Evolutionary conservation across 768 basidiomycete genomes (phyloP).

Genomic region (Tricholoma furcatifolium): DNA sequence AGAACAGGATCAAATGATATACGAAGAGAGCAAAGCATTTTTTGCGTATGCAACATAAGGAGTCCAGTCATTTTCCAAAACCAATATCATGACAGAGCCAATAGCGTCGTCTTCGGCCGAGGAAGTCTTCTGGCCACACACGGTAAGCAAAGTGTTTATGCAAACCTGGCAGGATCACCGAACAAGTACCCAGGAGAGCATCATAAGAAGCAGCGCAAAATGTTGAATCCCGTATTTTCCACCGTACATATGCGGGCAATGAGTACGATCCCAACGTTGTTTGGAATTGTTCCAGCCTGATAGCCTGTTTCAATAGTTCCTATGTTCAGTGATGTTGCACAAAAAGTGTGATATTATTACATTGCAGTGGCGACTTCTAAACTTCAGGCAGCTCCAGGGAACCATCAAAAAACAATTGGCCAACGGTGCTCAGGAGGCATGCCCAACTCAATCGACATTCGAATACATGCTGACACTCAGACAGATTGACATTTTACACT

Average conservation of each 20-base stretch:
- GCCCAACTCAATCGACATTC: not conserved
- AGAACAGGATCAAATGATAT: constrained; percentile 14
- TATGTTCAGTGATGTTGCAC: constrained; percentile 17
- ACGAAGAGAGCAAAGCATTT: constrained; percentile 14
- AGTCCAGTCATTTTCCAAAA: not conserved
- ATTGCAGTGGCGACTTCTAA: not conserved
- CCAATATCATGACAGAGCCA: not conserved
- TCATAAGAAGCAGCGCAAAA: constrained; percentile 18
- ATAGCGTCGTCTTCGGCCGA: constrained; percentile 8
- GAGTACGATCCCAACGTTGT: constrained; percentile 5
- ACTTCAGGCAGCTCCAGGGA: constrained; percentile 1
- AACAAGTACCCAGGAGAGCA: constrained; percentile 4
- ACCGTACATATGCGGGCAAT: constrained; percentile 18
- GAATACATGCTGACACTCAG: not conserved
- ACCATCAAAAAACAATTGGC: constrained; percentile 2
- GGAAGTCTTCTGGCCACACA: constrained; percentile 12
- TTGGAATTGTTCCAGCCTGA: not conserved
- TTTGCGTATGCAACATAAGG: constrained; percentile 6
- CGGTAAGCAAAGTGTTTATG: constrained; percentile 3
- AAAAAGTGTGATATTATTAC: constrained; percentile 11
- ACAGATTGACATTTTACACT: constrained; percentile 20
- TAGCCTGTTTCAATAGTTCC: constrained; percentile 9
- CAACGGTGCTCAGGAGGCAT: constrained; percentile 13
- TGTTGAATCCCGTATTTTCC: constrained; percentile 21
- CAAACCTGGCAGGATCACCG: too few relatives aligned